phyloP scores from a whole-genome alignment of 2,329 filamentous ascomycete species.

The Cadophora luteo-olivacea region DNA sequence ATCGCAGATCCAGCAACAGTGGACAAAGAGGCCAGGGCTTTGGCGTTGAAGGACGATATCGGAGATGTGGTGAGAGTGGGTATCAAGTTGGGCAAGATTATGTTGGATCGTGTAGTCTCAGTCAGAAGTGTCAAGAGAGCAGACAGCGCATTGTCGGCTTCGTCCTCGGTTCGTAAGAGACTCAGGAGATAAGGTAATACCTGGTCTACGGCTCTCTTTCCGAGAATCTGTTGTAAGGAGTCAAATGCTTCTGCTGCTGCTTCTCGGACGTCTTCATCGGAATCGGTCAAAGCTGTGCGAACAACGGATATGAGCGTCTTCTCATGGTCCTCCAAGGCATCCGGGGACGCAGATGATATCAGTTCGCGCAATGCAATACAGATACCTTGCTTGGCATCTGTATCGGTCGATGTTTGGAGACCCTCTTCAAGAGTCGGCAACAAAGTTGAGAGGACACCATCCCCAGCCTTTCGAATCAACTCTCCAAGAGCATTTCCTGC shows the following conservation, averaged over 20 bases:
- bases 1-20: slow-evolving; percentile 90
- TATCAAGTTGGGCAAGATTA: slow-evolving; percentile 94
- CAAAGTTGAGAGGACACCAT: slow-evolving; percentile 86
- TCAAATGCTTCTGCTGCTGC: slow-evolving; percentile 98
- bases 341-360: slow-evolving; percentile 85
- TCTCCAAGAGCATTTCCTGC: slow-evolving; percentile 96
- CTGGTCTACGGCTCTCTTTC: slow-evolving; percentile 94
- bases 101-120: slow-evolving; percentile 91
- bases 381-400: slow-evolving; percentile 94
- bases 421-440: slow-evolving; percentile 93
- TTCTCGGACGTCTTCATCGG: slow-evolving; percentile 88
- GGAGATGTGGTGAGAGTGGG: slow-evolving; percentile 90
- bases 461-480: slow-evolving; percentile 94
- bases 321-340: slow-evolving; percentile 92
- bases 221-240: slow-evolving; percentile 88
- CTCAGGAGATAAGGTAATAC: slow-evolving; percentile 91
- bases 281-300: slow-evolving; percentile 88
- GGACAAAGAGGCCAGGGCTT: slow-evolving; percentile 88
- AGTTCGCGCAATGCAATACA: slow-evolving; percentile 95
- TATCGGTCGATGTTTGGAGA: slow-evolving; percentile 84
- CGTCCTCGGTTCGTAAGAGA: slow-evolving; percentile 82
- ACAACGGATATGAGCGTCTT: slow-evolving; percentile 95
- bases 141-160: slow-evolving; percentile 90
- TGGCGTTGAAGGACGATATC: slow-evolving; percentile 94
- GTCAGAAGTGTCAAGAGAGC: slow-evolving; percentile 94